Evolutionary conservation across 306 rosid genomes (phyloP).

Genomic region (Acacia confusa): DNA sequence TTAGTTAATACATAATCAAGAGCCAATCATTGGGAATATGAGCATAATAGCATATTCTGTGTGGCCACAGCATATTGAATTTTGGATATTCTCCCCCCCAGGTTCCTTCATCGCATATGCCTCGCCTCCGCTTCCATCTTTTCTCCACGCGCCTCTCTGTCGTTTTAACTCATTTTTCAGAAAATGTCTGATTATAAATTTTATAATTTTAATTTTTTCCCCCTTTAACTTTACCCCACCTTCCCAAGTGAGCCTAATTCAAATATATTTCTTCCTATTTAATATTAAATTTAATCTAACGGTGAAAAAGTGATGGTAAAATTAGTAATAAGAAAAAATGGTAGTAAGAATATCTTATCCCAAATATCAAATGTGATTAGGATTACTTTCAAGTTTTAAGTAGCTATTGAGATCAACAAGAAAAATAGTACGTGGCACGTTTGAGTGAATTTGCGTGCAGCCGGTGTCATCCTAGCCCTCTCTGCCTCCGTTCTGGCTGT

Average conservation of each 20-base stretch:
- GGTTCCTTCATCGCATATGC: slow-evolving; percentile 46
- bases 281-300: no score
- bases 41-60: slow-evolving; percentile 93
- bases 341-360: no score
- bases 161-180: not conserved
- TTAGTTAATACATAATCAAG: not conserved
- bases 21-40: slow-evolving; percentile 29
- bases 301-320: no score
- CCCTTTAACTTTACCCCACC: no score
- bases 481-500: not conserved
- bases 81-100: slow-evolving; percentile 68
- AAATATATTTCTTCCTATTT: no score
- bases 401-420: not conserved
- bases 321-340: no score
- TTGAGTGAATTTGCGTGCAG: not conserved
- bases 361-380: not conserved
- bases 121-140: not conserved
- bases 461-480: not conserved
- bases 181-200: no score
- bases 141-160: not conserved
- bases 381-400: not conserved
- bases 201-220: no score
- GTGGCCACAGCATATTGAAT: slow-evolving; percentile 39
- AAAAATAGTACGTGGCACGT: not conserved
- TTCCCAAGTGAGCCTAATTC: no score